phyloP scores from a whole-genome alignment of 2,329 filamentous ascomycete species.

The Neopestalotiopsis sp. region DNA sequence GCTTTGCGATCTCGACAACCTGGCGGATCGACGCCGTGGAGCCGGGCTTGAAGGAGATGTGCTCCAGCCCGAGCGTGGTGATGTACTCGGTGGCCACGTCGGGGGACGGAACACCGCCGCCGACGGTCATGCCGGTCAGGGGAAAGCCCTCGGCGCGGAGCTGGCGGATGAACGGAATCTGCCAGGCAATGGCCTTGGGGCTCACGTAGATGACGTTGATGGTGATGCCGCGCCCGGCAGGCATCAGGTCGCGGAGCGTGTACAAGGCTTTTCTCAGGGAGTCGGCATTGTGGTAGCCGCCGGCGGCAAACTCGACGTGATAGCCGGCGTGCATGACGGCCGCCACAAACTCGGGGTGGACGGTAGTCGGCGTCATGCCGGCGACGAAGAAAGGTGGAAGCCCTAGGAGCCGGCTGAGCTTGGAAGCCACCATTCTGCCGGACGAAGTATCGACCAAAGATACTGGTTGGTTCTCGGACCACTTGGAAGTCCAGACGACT shows the following conservation, averaged over 20 bases:
- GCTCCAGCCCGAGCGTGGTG: conserved; percentile 47
- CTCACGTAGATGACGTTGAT: conserved; percentile 60
- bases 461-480: conserved; percentile 28
- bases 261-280: conserved; percentile 50
- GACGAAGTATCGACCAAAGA: conserved; percentile 26
- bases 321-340: conserved; percentile 59
- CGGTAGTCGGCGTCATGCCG: conserved; percentile 54
- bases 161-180: conserved; percentile 54
- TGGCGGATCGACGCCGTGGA: conserved; percentile 50
- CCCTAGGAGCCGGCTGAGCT: conserved; percentile 50
- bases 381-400: conserved; percentile 52
- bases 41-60: conserved; percentile 54
- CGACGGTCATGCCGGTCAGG: conserved; percentile 52
- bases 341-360: conserved; percentile 55
- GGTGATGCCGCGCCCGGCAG: conserved; percentile 55
- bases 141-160: conserved; percentile 51
- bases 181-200: conserved; percentile 57
- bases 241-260: conserved; percentile 48
- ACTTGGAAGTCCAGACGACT: conserved; percentile 45
- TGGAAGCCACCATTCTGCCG: conserved; percentile 31
- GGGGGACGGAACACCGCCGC: conserved; percentile 52
- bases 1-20: conserved; percentile 52
- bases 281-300: conserved; percentile 53
- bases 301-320: conserved; percentile 42
- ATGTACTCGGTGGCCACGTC: conserved; percentile 54